phyloP scores from a whole-genome alignment of 2,329 filamentous ascomycete species.

The Apiospora marii region DNA sequence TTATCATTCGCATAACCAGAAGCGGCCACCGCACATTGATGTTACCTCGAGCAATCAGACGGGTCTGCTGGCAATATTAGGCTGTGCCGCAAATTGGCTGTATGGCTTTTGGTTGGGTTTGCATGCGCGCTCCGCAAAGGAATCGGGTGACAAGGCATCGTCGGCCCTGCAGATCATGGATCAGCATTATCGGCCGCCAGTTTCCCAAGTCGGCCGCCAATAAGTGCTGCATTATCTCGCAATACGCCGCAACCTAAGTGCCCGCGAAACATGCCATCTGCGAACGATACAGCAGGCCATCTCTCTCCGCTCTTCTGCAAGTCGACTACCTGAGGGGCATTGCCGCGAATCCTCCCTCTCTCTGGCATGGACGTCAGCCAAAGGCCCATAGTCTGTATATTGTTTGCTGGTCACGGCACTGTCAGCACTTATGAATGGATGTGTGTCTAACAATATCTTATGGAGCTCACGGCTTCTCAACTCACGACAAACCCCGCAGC shows the following conservation, averaged over 20 bases:
- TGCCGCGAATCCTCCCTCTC: not conserved
- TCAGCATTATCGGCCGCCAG: conserved; percentile 3
- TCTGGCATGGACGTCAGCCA: conserved; percentile 15
- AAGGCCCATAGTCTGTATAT: not conserved
- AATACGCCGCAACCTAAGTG: not conserved
- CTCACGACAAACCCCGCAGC: not conserved
- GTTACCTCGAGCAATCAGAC: conserved; percentile 4
- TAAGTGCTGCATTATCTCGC: not conserved
- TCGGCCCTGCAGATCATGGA: not conserved
- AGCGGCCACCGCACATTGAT: not conserved
- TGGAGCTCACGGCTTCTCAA: not conserved
- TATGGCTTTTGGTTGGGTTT: not conserved
- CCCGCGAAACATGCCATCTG: not conserved
- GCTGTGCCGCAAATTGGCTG: not conserved
- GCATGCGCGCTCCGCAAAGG: conserved; percentile 3
- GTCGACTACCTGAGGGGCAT: not conserved
- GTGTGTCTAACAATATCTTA: not conserved
- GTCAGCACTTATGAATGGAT: not conserved
- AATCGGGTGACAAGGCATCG: conserved; percentile 11
- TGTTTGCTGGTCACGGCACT: not conserved
- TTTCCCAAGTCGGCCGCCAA: not conserved
- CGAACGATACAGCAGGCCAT: not conserved
- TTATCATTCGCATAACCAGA: not conserved
- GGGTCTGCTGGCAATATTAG: not conserved
- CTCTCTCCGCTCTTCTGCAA: not conserved